Base-by-base conservation (phyloP, 192 early-diverging fungal species). In the Rhizophagus prolifer region DNA sequence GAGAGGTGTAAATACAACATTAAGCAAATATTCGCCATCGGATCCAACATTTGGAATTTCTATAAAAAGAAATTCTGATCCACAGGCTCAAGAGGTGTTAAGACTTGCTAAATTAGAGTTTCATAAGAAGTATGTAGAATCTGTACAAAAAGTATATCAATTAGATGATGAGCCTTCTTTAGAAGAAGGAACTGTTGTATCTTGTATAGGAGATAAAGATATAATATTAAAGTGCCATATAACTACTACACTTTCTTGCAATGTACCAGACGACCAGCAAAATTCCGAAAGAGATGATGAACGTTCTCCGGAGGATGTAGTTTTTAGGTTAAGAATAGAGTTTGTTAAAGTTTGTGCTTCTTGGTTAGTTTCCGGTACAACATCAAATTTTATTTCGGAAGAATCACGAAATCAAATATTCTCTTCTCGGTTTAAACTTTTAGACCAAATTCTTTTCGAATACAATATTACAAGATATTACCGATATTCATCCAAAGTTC, bases 321-420 rank as follows among this genome's bases (percentile, higher is more conserved):
- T 54, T 54, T 54, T 34, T 21, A 28, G n/a, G 3, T 72, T 72
- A 44, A 34, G 26, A 19, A 58, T 72, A 30, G 71, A 72, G 7
- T 72, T 34, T 28, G 58, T 72, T n/a, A 72, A 72, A 72, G 71
- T 72, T 25, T 47, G 71, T 44, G 41, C 71, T 47, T 72, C 71
- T 21, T 72, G 71, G 71, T 50, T 72, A 25, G 30, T 72, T 26
- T 72, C 71, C 21, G 71, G 71, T 26, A 31, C 41, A 26, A 50
- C 66, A 50, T 50, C 46, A 6, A 38, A 72, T 28, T 68, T 54
- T 54, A 66, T 34, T 36, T 16, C 71, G 8, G 34, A 38, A 13
- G 36, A 34, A 21, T 36, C 66, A 19, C 36, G 30, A 34, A n/a
- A 28, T 36, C 41, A 72, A 72, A 72, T 72, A 31, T 72, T 50